A percentile compares a stretch with the other conserved stretches of the same genome.
These are phyloP conservation scores for Colletotrichum lupini DNA, from an alignment of 2,329 filamentous ascomycete species.

Conservation along the genomic window DNA sequence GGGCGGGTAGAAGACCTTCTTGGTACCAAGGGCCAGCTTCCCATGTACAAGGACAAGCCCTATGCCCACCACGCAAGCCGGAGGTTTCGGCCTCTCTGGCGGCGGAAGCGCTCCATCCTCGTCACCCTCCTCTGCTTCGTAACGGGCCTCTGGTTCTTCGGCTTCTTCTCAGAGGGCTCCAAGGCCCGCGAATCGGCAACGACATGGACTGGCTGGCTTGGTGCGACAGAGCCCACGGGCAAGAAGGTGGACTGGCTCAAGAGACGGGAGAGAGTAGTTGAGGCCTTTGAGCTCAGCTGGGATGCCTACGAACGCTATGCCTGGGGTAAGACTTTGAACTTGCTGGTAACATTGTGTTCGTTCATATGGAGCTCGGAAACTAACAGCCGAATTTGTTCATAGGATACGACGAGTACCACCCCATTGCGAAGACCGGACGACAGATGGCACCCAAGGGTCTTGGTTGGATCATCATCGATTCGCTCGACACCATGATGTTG, in stretches of 20 bases:
- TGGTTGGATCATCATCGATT: constrained; percentile 98
- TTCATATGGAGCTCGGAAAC: background rate
- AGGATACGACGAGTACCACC: constrained; percentile 89
- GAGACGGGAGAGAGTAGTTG: constrained; percentile 83
- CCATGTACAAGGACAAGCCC: constrained; percentile 99
- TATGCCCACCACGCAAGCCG: constrained; percentile 74
- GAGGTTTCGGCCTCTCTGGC: constrained; percentile 69
- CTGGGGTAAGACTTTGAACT: constrained; percentile 76
- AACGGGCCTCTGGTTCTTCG: constrained; percentile 75
- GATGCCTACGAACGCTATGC: constrained; percentile 91
- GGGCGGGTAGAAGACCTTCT: constrained; percentile 74
- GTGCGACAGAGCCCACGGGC: constrained; percentile 56
- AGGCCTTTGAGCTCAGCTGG: constrained; percentile 93
- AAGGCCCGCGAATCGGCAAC: constrained; percentile 45
- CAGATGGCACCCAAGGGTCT: constrained; percentile 91
- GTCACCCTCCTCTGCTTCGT: constrained; percentile 66
- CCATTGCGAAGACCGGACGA: constrained; percentile 79
- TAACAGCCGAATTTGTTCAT: constrained; percentile 3
- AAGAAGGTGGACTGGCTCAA: constrained; percentile 76
- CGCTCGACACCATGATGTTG: constrained; percentile 94
- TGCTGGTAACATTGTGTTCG: background rate
- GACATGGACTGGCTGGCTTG: constrained; percentile 67
- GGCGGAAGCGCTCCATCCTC: constrained; percentile 69
- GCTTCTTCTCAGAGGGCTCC: constrained; percentile 61
- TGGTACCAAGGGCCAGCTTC: constrained; percentile 70